Percentiles rank a stretch among this genome's conserved stretches.
Evolutionary conservation across 805 yeast genomes (phyloP).

Genomic region (Candida nemodendra): DNA sequence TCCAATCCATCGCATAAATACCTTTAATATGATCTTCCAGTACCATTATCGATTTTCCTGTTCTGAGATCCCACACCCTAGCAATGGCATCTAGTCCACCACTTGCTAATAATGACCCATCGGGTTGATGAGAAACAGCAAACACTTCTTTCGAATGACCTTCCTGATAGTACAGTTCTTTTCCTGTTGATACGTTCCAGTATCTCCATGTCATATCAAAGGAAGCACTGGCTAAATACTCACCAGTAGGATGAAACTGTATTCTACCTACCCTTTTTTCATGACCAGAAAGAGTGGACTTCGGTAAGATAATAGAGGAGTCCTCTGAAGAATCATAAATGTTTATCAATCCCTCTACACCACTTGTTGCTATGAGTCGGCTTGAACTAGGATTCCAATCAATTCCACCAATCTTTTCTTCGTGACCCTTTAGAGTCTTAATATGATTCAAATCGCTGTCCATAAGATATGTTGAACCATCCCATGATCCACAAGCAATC

Average conservation of each 20-base stretch:
- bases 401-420: conserved; percentile 68
- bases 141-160: conserved; percentile 81
- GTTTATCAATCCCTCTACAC: conserved; percentile 42
- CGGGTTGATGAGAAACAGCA: conserved; percentile 61
- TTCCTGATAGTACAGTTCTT: conserved; percentile 67
- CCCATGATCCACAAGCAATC: conserved; percentile 80
- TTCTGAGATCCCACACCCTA: conserved; percentile 81
- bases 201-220: conserved; percentile 85
- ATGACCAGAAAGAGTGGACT: conserved; percentile 39
- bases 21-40: conserved; percentile 70
- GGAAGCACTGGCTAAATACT: conserved; percentile 65
- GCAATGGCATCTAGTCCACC: conserved; percentile 78
- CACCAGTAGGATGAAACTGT: conserved; percentile 63
- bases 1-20: conserved; percentile 70
- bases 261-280: conserved; percentile 56
- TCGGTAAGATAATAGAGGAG: conserved; percentile 2
- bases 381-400: conserved; percentile 48
- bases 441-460: conserved; percentile 37
- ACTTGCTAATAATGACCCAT: conserved; percentile 73
- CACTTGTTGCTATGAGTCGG: conserved; percentile 39
- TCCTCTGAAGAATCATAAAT: conserved; percentile 3
- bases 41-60: conserved; percentile 62
- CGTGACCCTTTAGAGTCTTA: conserved; percentile 42
- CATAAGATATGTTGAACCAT: conserved; percentile 63
- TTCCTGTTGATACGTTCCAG: conserved; percentile 64